Evolutionary conservation across 1,139 yeast genomes (phyloP).

Genomic region (Candida albicans): DNA sequence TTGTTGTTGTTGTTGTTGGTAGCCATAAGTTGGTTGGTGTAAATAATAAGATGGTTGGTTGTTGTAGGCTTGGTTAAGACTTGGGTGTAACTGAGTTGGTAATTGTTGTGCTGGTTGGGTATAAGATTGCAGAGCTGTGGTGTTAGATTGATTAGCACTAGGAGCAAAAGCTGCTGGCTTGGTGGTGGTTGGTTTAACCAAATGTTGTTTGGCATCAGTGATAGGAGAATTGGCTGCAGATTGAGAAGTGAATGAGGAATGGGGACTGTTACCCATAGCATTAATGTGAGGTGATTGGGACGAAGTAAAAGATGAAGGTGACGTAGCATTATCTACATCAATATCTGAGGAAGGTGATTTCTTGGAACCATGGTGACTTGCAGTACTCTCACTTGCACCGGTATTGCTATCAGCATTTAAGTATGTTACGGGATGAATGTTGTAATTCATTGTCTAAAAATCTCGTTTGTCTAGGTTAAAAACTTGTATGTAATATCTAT

Average conservation of each 20-base stretch:
- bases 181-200: slow-evolving; percentile 5
- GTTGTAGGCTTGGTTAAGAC: slow-evolving; percentile 16
- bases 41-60: slow-evolving; percentile 14
- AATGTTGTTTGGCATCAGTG: slow-evolving; percentile 17
- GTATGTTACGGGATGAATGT: slow-evolving; percentile 47
- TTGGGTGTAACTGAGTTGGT: slow-evolving; percentile 19
- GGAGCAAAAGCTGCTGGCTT: slow-evolving; percentile 12
- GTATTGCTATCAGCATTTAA: slow-evolving; percentile 34
- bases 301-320: slow-evolving; percentile 30
- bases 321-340: slow-evolving; percentile 30
- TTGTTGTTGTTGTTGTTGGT: slow-evolving; percentile 12
- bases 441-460: slow-evolving; percentile 35
- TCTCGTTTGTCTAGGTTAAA: neutral
- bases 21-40: slow-evolving; percentile 7
- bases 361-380: slow-evolving; percentile 5
- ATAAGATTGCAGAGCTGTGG: slow-evolving; percentile 4
- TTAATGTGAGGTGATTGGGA: slow-evolving; percentile 22
- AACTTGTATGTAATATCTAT: neutral
- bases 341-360: slow-evolving; percentile 19
- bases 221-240: slow-evolving; percentile 39
- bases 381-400: slow-evolving; percentile 7
- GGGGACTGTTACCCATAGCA: slow-evolving; percentile 19
- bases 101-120: slow-evolving; percentile 16
- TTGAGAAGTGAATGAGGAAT: slow-evolving; percentile 43
- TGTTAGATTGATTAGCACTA: slow-evolving; percentile 8